Percentiles rank a stretch among this genome's conserved stretches.
Conservation (phyloP, 2,329 filamentous ascomycete species). For the Microascus cirrosus region DNA sequence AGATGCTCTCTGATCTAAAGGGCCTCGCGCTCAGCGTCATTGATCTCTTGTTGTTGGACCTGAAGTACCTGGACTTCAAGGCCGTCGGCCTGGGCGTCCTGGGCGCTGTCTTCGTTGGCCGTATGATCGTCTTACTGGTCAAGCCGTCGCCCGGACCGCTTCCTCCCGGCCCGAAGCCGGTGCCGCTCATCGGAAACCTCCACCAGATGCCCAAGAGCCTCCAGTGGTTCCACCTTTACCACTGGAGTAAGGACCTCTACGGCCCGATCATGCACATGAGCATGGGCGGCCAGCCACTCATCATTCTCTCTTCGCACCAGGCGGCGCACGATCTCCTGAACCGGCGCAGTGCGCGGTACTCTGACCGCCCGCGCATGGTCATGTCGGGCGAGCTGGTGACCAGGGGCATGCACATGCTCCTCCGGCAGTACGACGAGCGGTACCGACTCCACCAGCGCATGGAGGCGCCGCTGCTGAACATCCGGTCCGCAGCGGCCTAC, state of each 20-base stretch:
- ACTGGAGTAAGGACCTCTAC: slow-evolving; percentile 8
- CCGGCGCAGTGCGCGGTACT: slow-evolving; percentile 9
- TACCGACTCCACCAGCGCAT: slow-evolving; percentile 26
- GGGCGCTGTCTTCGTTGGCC: background rate
- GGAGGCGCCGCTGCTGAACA: slow-evolving; percentile 20
- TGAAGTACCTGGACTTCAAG: background rate
- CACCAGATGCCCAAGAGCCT: slow-evolving; percentile 22
- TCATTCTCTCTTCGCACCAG: slow-evolving; percentile 11
- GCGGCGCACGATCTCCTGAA: slow-evolving; percentile 12
- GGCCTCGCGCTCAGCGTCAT: background rate
- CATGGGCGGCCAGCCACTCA: slow-evolving; percentile 11
- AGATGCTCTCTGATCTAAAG: background rate
- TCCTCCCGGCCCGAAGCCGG: slow-evolving; percentile 11
- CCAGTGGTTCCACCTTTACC: slow-evolving; percentile 14
- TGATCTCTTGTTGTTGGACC: background rate
- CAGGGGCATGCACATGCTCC: slow-evolving; percentile 24
- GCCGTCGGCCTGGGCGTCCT: background rate
- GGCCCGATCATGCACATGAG: slow-evolving; percentile 12
- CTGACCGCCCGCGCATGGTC: slow-evolving; percentile 9
- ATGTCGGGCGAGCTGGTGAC: slow-evolving; percentile 17
- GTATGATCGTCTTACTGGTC: background rate
- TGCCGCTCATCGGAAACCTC: slow-evolving; percentile 13
- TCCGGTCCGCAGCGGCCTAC: slow-evolving; percentile 20
- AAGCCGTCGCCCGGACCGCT: slow-evolving; percentile 6
- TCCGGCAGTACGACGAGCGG: slow-evolving; percentile 27